Evolutionary conservation across 129 eudicot genomes (phyloP).

Genomic region (Flaveria robusta): DNA sequence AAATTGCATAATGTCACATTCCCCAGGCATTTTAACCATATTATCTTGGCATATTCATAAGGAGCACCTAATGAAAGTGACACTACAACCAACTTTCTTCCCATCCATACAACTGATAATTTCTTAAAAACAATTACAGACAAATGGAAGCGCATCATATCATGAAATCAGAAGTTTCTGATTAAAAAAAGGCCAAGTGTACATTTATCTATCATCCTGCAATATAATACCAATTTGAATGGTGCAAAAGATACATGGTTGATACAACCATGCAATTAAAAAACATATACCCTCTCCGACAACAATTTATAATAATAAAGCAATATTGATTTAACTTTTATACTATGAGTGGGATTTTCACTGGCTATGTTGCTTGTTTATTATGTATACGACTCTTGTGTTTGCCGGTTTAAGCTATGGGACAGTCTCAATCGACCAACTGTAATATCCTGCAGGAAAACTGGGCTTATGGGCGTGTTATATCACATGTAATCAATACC

Average conservation of each 20-base stretch:
- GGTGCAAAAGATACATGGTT: not conserved
- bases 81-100: conserved; percentile 26
- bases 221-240: not conserved
- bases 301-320: not conserved
- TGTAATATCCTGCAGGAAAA: not conserved
- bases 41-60: conserved; percentile 26
- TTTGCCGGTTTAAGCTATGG: not conserved
- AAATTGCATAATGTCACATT: conserved; percentile 23
- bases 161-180: not conserved
- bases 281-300: too few species aligned
- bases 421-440: not conserved
- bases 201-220: not conserved
- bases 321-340: not conserved
- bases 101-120: not conserved
- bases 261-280: not conserved
- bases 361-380: too few species aligned
- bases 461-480: too few species aligned
- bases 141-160: not conserved
- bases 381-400: not conserved
- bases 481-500: too few species aligned
- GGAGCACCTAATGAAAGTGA: conserved; percentile 30
- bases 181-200: not conserved
- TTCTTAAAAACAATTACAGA: not conserved
- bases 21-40: conserved; percentile 4
- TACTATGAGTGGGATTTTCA: too few species aligned